A percentile compares a stretch with the other conserved stretches of the same genome.
Evolutionary conservation across 2,329 filamentous ascomycete species (phyloP).

Genomic region (Colletotrichum tabaci): DNA sequence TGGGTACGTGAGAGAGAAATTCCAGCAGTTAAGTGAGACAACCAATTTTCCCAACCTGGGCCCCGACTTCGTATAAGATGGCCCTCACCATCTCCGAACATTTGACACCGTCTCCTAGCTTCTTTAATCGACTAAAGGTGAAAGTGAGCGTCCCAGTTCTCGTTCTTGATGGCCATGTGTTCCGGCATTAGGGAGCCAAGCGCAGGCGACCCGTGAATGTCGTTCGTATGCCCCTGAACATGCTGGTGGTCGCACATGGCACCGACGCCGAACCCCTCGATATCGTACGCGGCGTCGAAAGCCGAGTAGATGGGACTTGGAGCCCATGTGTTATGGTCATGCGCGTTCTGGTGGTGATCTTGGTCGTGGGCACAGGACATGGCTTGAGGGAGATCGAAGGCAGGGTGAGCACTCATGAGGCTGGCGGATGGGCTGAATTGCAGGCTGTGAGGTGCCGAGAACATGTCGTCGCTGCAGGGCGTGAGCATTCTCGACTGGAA

Average conservation of each 20-base stretch:
- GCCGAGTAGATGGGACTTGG: constrained; percentile 55
- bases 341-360: constrained; percentile 48
- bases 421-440: constrained; percentile 52
- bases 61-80: constrained; percentile 25
- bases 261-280: constrained; percentile 53
- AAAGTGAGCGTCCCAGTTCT: constrained; percentile 50
- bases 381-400: constrained; percentile 50
- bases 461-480: constrained; percentile 67
- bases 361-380: constrained; percentile 47
- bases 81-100: background rate
- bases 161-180: constrained; percentile 53
- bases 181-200: constrained; percentile 47
- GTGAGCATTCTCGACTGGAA: constrained; percentile 63
- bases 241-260: constrained; percentile 51
- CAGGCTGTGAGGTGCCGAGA: constrained; percentile 49
- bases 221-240: constrained; percentile 47
- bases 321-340: constrained; percentile 50
- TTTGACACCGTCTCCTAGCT: background rate
- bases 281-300: constrained; percentile 58
- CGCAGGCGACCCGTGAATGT: constrained; percentile 46
- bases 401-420: constrained; percentile 49
- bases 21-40: constrained; percentile 11
- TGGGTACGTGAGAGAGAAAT: background rate
- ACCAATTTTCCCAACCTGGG: constrained; percentile 22
- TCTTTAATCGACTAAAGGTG: constrained; percentile 8